phyloP scores from a whole-genome alignment of 345 rosid genomes.

The Syzygium jambos region DNA sequence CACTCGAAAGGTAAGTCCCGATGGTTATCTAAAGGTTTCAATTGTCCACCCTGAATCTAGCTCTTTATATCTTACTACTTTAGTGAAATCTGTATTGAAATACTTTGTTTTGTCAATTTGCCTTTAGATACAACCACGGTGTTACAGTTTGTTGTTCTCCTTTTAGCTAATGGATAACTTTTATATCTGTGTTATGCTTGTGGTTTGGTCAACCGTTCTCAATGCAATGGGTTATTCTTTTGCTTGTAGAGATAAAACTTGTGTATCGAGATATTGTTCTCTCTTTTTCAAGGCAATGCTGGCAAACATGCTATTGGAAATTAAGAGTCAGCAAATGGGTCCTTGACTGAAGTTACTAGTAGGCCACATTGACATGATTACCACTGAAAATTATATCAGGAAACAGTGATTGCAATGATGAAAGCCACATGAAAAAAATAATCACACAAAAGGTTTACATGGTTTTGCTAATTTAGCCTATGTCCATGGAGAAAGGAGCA shows the following conservation, averaged over 20 bases:
- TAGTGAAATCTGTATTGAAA: neutral
- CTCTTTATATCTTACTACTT: neutral
- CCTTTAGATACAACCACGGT: neutral
- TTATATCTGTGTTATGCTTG: neutral
- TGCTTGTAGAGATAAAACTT: neutral
- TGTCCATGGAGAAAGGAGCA: neutral
- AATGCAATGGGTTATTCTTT: neutral
- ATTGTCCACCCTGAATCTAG: neutral
- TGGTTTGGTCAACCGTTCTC: neutral
- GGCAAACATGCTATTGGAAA: neutral
- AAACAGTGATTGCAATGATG: neutral
- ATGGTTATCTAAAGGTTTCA: constrained; percentile 4
- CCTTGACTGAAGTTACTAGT: neutral
- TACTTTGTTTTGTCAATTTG: neutral
- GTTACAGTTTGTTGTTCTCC: neutral
- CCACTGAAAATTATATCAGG: neutral
- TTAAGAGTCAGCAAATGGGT: neutral
- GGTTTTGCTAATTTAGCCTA: neutral
- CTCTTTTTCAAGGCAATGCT: neutral
- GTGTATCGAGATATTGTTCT: neutral
- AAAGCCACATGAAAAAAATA: neutral
- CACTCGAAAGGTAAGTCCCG: constrained; percentile 51
- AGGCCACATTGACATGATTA: neutral
- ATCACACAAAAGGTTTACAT: neutral
- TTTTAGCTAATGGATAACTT: neutral